Conservation (phyloP, 2,329 filamentous ascomycete species). For the Botrytis porri region DNA sequence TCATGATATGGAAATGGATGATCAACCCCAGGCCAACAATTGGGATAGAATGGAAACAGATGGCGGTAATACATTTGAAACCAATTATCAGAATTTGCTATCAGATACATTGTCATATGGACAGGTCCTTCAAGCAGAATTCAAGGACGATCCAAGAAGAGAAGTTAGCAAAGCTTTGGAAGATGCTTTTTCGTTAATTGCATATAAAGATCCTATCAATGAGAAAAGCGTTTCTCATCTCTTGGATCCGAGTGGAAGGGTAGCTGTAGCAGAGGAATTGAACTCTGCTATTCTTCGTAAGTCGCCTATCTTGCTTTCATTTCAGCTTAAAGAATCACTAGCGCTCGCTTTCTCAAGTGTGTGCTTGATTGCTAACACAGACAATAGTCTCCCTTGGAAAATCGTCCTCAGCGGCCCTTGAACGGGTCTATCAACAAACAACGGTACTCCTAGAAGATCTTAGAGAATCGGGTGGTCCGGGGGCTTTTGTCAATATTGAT, state of each 20-base stretch:
- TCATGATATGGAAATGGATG: constrained; percentile 53
- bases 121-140: constrained; percentile 73
- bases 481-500: constrained; percentile 74
- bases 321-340: not conserved
- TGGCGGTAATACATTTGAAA: constrained; percentile 28
- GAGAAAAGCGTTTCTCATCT: constrained; percentile 73
- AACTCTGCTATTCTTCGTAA: constrained; percentile 82
- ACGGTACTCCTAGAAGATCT: constrained; percentile 81
- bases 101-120: constrained; percentile 75
- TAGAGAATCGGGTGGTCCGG: constrained; percentile 73
- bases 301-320: constrained; percentile 12
- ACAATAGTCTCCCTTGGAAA: constrained; percentile 79
- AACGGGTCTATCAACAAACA: constrained; percentile 82
- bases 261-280: constrained; percentile 83
- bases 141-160: constrained; percentile 64
- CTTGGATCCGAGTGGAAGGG: constrained; percentile 71
- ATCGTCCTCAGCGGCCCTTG: constrained; percentile 79
- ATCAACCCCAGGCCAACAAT: constrained; percentile 43
- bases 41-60: constrained; percentile 56
- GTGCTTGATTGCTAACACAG: constrained; percentile 23
- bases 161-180: constrained; percentile 71
- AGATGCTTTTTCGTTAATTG: constrained; percentile 85
- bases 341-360: not conserved
- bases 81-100: constrained; percentile 49
- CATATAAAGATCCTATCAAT: constrained; percentile 77